Evolutionary conservation across 306 rosid species (phyloP).

Genomic region (Dalbergia cochinchinensis): DNA sequence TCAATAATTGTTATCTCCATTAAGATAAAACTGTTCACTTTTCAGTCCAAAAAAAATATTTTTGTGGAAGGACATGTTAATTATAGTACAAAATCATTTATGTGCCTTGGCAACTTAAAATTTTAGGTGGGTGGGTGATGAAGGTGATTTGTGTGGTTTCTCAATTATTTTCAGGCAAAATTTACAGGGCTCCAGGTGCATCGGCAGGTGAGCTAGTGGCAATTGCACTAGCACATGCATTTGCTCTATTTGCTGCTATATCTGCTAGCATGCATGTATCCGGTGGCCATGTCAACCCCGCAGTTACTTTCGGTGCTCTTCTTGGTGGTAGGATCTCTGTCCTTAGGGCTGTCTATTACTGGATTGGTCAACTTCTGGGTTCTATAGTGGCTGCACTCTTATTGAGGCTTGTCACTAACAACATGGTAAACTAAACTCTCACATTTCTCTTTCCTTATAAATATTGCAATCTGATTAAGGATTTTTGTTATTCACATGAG

Average conservation of each 20-base stretch:
- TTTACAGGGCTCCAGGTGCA: constrained; percentile 55
- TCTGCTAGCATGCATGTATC: constrained; percentile 71
- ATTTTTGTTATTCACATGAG: too few relatives aligned
- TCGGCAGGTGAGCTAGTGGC: constrained; percentile 60
- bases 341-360: constrained; percentile 66
- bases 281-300: constrained; percentile 90
- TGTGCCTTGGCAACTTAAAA: too few relatives aligned
- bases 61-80: too few relatives aligned
- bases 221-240: constrained; percentile 72
- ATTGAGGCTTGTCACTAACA: constrained; percentile 72
- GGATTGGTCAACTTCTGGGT: constrained; percentile 89
- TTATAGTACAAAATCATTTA: too few relatives aligned
- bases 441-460: background rate
- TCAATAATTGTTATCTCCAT: too few relatives aligned
- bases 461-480: too few relatives aligned
- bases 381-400: constrained; percentile 75
- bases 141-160: too few relatives aligned
- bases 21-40: too few relatives aligned
- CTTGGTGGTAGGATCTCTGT: constrained; percentile 82
- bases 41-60: too few relatives aligned
- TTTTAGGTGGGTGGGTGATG: too few relatives aligned
- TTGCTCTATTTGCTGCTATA: constrained; percentile 68
- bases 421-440: constrained; percentile 58
- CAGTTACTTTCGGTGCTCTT: constrained; percentile 84
- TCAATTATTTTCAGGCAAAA: constrained; percentile 52